Percentiles rank a stretch among this genome's conserved stretches.
phyloP scores from a whole-genome alignment of 2,329 filamentous ascomycete genomes.

The Balansia obtecta region DNA sequence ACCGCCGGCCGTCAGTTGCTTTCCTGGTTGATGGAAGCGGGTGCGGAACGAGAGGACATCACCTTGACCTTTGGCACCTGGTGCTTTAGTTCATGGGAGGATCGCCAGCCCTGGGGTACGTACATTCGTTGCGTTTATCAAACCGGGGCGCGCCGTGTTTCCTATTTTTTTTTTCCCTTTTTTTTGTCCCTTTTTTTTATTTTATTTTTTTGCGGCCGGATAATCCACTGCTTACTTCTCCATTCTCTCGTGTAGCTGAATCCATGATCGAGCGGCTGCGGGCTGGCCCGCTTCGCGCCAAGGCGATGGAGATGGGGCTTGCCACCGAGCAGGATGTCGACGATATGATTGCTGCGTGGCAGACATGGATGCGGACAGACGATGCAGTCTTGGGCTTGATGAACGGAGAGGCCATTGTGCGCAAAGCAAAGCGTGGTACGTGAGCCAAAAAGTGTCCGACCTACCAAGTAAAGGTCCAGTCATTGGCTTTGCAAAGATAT shows the following conservation, averaged over 20 bases:
- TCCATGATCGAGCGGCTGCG: slow-evolving; percentile 15
- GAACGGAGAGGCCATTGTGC: slow-evolving; percentile 17
- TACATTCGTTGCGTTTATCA: no score
- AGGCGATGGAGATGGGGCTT: slow-evolving; percentile 14
- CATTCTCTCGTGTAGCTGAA: slow-evolving; percentile 7
- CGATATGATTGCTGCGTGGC: slow-evolving; percentile 17
- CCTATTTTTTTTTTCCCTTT: neutral
- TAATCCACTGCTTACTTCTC: no score
- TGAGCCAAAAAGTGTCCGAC: no score
- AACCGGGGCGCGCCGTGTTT: no score
- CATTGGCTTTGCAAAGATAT: no score
- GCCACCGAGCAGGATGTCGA: slow-evolving; percentile 15
- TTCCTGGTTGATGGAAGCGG: slow-evolving; percentile 16
- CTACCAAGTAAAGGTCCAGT: no score
- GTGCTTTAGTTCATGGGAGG: slow-evolving; percentile 15
- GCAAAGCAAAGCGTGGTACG: slow-evolving; percentile 5
- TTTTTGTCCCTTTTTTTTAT: neutral
- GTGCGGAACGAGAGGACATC: slow-evolving; percentile 12
- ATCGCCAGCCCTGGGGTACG: slow-evolving; percentile 17
- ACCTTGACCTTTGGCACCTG: slow-evolving; percentile 16
- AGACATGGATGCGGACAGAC: slow-evolving; percentile 14
- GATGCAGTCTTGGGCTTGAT: slow-evolving; percentile 18
- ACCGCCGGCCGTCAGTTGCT: slow-evolving; percentile 17
- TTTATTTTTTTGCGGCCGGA: no score
- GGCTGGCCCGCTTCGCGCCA: slow-evolving; percentile 13